A percentile compares a stretch with the other conserved stretches of the same genome.
Evolutionary conservation across 208 protist species (phyloP).

Genomic region (Phytomonas sp.): DNA sequence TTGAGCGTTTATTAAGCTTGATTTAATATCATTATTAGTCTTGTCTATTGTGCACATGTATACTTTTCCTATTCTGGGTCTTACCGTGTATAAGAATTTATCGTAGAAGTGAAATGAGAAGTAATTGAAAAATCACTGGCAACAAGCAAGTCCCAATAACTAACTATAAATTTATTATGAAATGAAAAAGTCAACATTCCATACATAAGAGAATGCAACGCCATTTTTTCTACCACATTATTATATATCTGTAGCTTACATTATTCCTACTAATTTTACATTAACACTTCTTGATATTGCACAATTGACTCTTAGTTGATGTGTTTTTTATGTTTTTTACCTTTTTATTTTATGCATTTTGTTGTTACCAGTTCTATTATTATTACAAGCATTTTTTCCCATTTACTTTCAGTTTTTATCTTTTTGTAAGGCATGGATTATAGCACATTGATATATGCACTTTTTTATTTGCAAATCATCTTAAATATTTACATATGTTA

Average conservation of each 20-base stretch:
- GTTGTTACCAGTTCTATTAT: neutral
- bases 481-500: constrained; percentile 11
- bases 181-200: neutral
- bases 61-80: too few species aligned
- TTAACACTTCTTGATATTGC: neutral
- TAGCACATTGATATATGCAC: constrained; percentile 7
- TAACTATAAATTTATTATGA: neutral
- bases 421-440: neutral
- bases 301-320: neutral
- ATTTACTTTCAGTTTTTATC: constrained; percentile 8
- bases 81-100: neutral
- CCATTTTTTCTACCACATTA: constrained; percentile 5
- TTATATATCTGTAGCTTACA: neutral
- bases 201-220: neutral
- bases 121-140: neutral
- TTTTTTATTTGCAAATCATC: constrained; percentile 12
- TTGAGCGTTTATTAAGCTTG: too few species aligned
- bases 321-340: constrained; percentile 1
- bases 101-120: neutral
- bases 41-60: too few species aligned
- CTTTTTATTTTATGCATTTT: constrained; percentile 4
- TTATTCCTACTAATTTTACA: constrained; percentile 2
- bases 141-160: neutral
- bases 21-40: too few species aligned
- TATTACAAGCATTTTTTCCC: neutral